A percentile compares a stretch with the other conserved stretches of the same genome.
Evolutionary conservation across 106 monocot species (phyloP).

Genomic region (Dioscorea zingiberensis): DNA sequence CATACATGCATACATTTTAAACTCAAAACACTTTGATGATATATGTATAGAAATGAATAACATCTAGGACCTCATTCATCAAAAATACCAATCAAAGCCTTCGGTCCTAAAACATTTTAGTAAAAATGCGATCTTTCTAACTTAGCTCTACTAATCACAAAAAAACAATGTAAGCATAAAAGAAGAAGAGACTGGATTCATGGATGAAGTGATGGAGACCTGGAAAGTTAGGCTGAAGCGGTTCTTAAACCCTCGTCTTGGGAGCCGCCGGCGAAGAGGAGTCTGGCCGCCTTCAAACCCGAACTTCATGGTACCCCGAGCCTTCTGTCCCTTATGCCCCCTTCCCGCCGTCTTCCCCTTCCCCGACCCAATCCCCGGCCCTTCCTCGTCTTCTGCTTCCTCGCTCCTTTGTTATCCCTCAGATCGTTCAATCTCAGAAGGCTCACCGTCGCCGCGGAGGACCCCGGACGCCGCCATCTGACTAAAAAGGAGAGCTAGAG

Average conservation of each 20-base stretch:
- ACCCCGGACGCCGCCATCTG: slow-evolving; percentile 9
- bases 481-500: not conserved
- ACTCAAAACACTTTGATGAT: too few species aligned
- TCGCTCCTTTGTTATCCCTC: slow-evolving; percentile 61
- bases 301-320: slow-evolving; percentile 73
- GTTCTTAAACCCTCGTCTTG: slow-evolving; percentile 83
- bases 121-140: too few species aligned
- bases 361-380: slow-evolving; percentile 90
- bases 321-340: slow-evolving; percentile 96
- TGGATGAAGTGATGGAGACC: too few species aligned
- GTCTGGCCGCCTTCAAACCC: slow-evolving; percentile 98
- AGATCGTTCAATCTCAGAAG: slow-evolving; percentile 81
- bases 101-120: too few species aligned
- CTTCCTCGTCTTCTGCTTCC: slow-evolving; percentile 81
- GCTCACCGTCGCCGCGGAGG: slow-evolving; percentile 13
- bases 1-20: too few species aligned
- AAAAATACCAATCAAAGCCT: too few species aligned
- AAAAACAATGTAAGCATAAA: too few species aligned
- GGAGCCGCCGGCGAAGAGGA: slow-evolving; percentile 69
- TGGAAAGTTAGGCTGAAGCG: slow-evolving; percentile 79
- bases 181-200: too few species aligned
- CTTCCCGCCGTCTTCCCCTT: slow-evolving; percentile 87
- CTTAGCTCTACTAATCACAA: too few species aligned
- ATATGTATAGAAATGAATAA: too few species aligned
- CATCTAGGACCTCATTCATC: too few species aligned